Base-by-base conservation (phyloP, 495 filamentous ascomycete genomes). In the Penicillium simplicissimum region DNA sequence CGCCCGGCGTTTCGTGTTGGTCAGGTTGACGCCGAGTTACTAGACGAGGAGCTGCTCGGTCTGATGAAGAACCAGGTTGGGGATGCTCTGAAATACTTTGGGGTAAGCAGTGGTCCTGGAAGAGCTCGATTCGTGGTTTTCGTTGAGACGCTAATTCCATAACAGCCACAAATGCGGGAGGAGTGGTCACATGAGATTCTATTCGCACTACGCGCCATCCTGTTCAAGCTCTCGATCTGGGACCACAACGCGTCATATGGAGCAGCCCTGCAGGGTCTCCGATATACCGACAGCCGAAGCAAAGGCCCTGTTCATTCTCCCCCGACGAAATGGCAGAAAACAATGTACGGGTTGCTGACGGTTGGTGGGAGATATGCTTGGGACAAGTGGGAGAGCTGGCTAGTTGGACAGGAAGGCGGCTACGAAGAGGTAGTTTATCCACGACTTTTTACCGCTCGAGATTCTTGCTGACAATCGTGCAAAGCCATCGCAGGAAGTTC, bases 181-280 rank as follows among this genome's bases (percentile, higher is more conserved):
- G 90, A 96, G 52, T 97, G 90, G 88, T 88, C 88, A 4, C 80
- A 91, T 45, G 95, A 98, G 74, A 93, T 98, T 47, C 80, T 88
- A 55, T 79, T 96, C 21, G 81, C 78, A 1, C 81, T 99, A 56
- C 85, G 96, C 13, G 85, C 87, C 8, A 79, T 93, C 3, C 79
- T 99, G 15, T 99, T 96, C 80, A 98, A 98, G 72, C 83, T 99
- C 60, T 90, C 90, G 1, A 90, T 98, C 53, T 99, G 95, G 95
- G 93, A 98, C 71, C 90, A 97, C 71, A 83, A 96, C 76, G 89
- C 96, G 19, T 93, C 90, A 0, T 99, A 99, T 71, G 95, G 95
- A 58, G 96, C 96, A 15, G 87, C 90, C 4, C 78, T 99, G 33
- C 95, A 98, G 69, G 95, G 95, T 59, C 84, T 98, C 9, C 86